These are phyloP conservation scores for Handroanthus guayacan DNA, from an alignment of 257 asterid species.

Conservation along the genomic window DNA sequence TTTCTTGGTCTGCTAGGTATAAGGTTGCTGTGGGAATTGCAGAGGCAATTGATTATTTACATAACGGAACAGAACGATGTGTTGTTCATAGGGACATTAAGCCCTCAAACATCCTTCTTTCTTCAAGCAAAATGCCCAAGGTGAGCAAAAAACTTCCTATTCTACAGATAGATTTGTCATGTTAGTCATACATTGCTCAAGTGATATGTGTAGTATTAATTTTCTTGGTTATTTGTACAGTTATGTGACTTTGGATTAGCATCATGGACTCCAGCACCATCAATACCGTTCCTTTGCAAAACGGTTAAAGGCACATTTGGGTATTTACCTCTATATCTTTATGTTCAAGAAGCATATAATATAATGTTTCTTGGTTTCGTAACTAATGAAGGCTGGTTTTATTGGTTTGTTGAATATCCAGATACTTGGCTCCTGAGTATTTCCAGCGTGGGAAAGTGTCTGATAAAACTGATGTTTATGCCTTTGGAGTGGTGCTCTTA, in stretches of 20 bases:
- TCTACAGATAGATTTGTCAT: conserved; percentile 12
- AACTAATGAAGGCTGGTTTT: conserved; percentile 9
- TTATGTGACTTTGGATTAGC: conserved; percentile 84
- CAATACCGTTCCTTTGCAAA: conserved; percentile 80
- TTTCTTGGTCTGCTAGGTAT: conserved; percentile 62
- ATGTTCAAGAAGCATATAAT: neutral
- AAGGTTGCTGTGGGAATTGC: conserved; percentile 73
- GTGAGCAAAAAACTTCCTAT: conserved; percentile 33
- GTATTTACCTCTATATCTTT: conserved; percentile 43
- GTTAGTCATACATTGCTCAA: neutral
- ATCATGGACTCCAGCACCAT: conserved; percentile 82
- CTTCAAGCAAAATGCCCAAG: conserved; percentile 70
- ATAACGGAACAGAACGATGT: conserved; percentile 74
- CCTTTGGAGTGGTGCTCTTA: conserved; percentile 78
- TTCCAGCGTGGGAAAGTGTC: conserved; percentile 86
- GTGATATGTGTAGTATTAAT: conserved; percentile 22
- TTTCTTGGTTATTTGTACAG: conserved; percentile 39
- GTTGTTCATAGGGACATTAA: conserved; percentile 84
- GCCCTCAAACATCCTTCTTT: conserved; percentile 80
- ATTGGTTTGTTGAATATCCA: conserved; percentile 23
- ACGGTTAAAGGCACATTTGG: conserved; percentile 88
- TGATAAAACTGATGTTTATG: conserved; percentile 82
- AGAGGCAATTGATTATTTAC: conserved; percentile 67
- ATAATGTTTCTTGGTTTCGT: neutral
- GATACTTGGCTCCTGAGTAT: conserved; percentile 86